These are phyloP conservation scores for Euphorbia peplus DNA, from an alignment of 345 rosid genomes.

Conservation along the genomic window DNA sequence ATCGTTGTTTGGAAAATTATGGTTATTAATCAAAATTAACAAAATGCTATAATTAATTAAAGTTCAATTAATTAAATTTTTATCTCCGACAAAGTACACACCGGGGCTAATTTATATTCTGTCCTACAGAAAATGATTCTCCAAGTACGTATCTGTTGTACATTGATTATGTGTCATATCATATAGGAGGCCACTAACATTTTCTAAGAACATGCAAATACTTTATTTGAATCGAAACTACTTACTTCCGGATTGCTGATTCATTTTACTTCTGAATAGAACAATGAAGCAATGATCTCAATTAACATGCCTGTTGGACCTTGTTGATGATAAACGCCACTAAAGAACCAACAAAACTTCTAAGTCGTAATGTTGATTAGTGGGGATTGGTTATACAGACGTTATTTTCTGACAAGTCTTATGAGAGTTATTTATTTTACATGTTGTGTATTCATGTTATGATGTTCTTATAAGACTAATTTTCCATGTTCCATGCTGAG, in stretches of 20 bases:
- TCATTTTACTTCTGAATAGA: conserved; percentile 39
- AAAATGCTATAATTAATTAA: too few relatives aligned
- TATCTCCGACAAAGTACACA: too few relatives aligned
- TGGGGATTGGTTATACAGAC: too few relatives aligned
- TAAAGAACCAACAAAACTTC: too few relatives aligned
- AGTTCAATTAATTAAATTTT: too few relatives aligned
- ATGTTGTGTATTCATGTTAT: not conserved
- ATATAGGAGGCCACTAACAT: not conserved
- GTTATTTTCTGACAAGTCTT: too few relatives aligned
- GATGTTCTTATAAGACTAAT: not conserved
- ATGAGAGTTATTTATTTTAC: too few relatives aligned
- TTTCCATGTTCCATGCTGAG: conserved; percentile 64
- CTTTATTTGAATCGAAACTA: not conserved
- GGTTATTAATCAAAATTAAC: too few relatives aligned
- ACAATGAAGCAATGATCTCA: conserved; percentile 96
- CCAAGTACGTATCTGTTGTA: conserved; percentile 47
- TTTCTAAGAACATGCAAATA: not conserved
- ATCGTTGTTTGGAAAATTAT: too few relatives aligned
- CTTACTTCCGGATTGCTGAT: not conserved
- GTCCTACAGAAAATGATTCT: conserved; percentile 98
- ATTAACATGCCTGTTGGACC: conserved; percentile 99
- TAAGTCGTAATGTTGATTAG: too few relatives aligned
- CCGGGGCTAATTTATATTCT: too few relatives aligned
- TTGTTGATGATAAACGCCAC: conserved; percentile 1
- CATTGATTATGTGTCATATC: not conserved